Evolutionary conservation across 176 grass and related monocot genomes (phyloP).

Genomic region (Musa troglodytarum): DNA sequence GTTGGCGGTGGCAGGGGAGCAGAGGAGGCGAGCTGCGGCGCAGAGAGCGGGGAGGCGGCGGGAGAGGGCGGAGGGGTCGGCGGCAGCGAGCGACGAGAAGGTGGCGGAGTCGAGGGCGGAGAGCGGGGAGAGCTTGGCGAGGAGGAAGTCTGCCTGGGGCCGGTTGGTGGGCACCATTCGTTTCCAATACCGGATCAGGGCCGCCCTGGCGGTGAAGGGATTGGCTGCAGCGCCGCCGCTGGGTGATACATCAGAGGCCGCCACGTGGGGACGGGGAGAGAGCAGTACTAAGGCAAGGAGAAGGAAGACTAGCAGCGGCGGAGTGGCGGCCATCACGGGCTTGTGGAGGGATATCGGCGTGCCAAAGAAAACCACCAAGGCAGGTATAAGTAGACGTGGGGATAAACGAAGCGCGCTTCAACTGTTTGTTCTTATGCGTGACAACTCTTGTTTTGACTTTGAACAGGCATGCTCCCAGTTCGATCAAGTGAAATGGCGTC

Average conservation of each 20-base stretch:
- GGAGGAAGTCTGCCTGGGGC: not conserved
- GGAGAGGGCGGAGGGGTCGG: conserved; percentile 1
- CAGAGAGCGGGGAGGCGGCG: not conserved
- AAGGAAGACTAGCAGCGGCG: not conserved
- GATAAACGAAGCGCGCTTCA: too few relatives aligned
- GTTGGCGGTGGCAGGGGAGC: not conserved
- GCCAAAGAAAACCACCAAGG: too few relatives aligned
- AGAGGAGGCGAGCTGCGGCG: conserved; percentile 4
- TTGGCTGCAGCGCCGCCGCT: not conserved
- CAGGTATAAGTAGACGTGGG: too few relatives aligned
- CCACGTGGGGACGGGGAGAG: not conserved
- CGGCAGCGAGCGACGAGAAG: not conserved
- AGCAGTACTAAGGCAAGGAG: not conserved
- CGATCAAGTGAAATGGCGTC: too few relatives aligned
- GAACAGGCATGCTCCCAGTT: too few relatives aligned
- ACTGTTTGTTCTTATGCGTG: too few relatives aligned
- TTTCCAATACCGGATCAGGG: conserved; percentile 1
- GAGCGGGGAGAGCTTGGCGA: not conserved
- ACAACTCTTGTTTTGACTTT: too few relatives aligned
- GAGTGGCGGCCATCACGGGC: not conserved
- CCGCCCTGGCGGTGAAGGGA: conserved; percentile 6
- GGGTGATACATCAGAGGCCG: too few relatives aligned
- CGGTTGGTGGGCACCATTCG: not conserved
- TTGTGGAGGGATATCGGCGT: too few relatives aligned
- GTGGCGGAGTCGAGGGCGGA: conserved; percentile 3